Conservation (phyloP, 306 rosid species). For the Glycyrrhiza uralensis region DNA sequence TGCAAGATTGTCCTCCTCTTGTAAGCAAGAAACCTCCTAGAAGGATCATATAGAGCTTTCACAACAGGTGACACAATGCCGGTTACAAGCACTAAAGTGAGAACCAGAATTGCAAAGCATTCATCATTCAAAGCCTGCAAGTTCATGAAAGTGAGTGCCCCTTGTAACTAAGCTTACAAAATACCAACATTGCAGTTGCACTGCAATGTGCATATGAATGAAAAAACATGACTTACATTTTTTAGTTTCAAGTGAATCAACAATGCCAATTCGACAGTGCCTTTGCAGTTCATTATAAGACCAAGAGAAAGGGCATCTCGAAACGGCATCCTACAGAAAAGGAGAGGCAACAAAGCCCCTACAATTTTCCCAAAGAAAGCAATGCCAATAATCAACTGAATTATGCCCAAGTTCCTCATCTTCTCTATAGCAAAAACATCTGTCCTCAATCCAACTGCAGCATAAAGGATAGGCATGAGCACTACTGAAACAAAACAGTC, state of each 20-base stretch:
- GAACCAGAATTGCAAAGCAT: constrained; percentile 47
- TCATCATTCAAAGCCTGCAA: constrained; percentile 56
- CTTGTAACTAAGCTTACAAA: neutral
- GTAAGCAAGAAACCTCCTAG: constrained; percentile 54
- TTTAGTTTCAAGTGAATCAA: constrained; percentile 25
- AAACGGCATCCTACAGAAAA: constrained; percentile 55
- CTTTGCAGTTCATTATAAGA: constrained; percentile 63
- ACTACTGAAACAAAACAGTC: constrained; percentile 53
- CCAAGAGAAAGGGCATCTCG: constrained; percentile 61
- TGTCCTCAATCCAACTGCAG: constrained; percentile 35
- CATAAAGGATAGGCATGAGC: constrained; percentile 44
- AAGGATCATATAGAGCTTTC: constrained; percentile 51
- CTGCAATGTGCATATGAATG: neutral
- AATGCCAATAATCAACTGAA: constrained; percentile 33
- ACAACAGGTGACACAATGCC: constrained; percentile 54
- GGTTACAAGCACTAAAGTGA: constrained; percentile 46
- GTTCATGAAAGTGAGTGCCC: neutral
- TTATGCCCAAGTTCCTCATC: constrained; percentile 29
- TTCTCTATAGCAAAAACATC: constrained; percentile 46
- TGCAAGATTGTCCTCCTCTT: constrained; percentile 60
- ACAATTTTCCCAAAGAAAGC: constrained; percentile 42
- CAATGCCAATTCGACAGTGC: constrained; percentile 51
- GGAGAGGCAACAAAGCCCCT: constrained; percentile 53
- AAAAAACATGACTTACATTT: constrained; percentile 34
- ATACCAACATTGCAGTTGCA: neutral